Conservation (phyloP, 192 early-diverging fungal species). For the Podila minutissima region DNA sequence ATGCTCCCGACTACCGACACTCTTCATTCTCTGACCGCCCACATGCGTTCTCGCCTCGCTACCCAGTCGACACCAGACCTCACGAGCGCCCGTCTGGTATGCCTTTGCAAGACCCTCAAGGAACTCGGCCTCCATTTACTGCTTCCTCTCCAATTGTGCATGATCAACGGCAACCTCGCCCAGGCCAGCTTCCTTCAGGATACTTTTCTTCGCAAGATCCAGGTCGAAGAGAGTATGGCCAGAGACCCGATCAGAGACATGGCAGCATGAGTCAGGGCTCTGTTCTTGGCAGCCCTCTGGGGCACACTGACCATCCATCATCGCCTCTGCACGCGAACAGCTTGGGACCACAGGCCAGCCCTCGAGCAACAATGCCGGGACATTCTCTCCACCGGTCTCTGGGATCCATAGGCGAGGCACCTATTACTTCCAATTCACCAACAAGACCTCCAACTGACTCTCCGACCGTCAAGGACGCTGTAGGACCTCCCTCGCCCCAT, state of each 20-base stretch:
- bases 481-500: neutral
- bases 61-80: neutral
- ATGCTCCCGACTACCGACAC: neutral
- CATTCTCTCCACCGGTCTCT: neutral
- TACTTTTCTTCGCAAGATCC: neutral
- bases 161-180: neutral
- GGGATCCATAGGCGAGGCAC: neutral
- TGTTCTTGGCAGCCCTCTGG: neutral
- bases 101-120: neutral
- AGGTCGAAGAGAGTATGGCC: slow-evolving; percentile 1
- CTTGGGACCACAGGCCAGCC: neutral
- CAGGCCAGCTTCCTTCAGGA: neutral
- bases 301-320: neutral
- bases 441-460: neutral
- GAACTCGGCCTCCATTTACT: neutral
- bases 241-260: neutral
- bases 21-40: neutral
- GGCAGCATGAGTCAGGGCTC: neutral
- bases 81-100: neutral
- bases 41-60: neutral
- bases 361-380: neutral
- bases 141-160: neutral
- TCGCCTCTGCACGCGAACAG: neutral
- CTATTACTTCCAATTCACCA: neutral
- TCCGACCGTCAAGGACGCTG: neutral